Percentiles rank a stretch among this genome's conserved stretches.
These are phyloP conservation scores for Castanopsis chinensis DNA, from an alignment of 306 rosid species.

Conservation along the genomic window DNA sequence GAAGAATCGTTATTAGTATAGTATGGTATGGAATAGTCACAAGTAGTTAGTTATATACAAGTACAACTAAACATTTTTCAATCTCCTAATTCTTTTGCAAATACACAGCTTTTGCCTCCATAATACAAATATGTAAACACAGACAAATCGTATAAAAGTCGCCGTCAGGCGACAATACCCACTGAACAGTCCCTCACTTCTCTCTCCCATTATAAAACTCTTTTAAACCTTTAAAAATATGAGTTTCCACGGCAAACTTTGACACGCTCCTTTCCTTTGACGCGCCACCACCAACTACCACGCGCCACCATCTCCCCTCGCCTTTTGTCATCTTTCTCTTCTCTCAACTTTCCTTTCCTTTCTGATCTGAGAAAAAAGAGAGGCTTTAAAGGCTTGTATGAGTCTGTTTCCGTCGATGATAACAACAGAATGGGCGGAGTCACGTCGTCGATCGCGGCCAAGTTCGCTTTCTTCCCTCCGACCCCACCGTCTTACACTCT, in stretches of 20 bases:
- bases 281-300: constrained; percentile 22
- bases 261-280: constrained; percentile 6
- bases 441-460: constrained; percentile 94
- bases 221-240: constrained; percentile 1
- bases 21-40: too few species aligned
- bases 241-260: not conserved
- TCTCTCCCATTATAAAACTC: not conserved
- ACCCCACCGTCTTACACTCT: constrained; percentile 81
- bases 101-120: not conserved
- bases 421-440: constrained; percentile 77
- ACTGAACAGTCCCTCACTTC: not conserved
- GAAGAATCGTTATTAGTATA: too few species aligned
- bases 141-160: constrained; percentile 17
- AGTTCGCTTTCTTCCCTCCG: constrained; percentile 95
- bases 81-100: too few species aligned
- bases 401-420: constrained; percentile 29
- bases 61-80: too few species aligned
- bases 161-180: constrained; percentile 7
- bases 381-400: constrained; percentile 34
- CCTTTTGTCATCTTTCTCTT: constrained; percentile 18
- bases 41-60: too few species aligned
- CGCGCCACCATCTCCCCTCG: not conserved
- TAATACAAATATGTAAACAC: too few species aligned
- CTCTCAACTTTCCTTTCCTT: not conserved
- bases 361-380: not conserved